Conservation (phyloP, 1,284 basidiomycete species). For the Microbotryum violaceum region DNA sequence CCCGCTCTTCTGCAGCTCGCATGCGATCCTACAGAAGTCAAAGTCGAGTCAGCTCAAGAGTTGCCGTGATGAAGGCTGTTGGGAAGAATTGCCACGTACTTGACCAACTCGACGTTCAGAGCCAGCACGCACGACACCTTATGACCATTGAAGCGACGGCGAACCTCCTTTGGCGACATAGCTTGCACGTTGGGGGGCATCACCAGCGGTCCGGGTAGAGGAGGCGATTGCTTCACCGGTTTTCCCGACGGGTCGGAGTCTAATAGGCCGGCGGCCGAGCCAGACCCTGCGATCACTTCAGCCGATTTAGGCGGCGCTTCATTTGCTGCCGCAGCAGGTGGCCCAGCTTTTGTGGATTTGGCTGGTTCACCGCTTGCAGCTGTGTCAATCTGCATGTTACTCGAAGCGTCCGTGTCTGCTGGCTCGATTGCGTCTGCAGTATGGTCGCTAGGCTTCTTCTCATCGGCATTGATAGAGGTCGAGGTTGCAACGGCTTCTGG, state of each 20-base stretch:
- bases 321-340: no score
- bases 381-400: no score
- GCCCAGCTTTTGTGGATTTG: background rate
- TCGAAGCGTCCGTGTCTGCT: no score
- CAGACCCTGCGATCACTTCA: no score
- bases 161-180: conserved; percentile 24
- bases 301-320: no score
- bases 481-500: no score
- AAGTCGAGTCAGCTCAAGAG: background rate
- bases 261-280: no score
- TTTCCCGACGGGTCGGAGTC: no score
- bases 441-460: no score
- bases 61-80: background rate
- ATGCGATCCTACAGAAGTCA: conserved; percentile 11
- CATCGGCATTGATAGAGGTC: no score
- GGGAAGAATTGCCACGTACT: conserved; percentile 1
- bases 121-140: conserved; percentile 20
- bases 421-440: no score
- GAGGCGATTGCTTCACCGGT: conserved; percentile 5
- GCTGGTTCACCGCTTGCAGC: background rate
- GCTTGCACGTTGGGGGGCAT: conserved; percentile 14
- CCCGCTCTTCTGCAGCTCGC: conserved; percentile 15
- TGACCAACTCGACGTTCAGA: conserved; percentile 25
- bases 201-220: background rate
- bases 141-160: conserved; percentile 22